Evolutionary conservation across 768 basidiomycete genomes (phyloP).

Genomic region (Naganishia randhawae): DNA sequence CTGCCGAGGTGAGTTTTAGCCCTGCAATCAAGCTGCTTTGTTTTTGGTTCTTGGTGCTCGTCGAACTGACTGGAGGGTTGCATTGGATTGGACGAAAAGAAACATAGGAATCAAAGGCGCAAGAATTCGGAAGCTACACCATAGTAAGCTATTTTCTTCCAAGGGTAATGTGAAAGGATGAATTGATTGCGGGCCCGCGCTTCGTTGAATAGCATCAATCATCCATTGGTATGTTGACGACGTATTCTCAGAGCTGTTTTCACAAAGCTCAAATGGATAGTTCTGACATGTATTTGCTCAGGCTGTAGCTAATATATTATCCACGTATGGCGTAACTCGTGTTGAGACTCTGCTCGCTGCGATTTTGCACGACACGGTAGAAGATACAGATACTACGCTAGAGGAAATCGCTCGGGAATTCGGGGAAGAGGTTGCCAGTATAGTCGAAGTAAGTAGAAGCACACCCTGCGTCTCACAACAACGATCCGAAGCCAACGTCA

Average conservation of each 20-base stretch:
- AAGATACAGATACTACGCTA: constrained; percentile 49
- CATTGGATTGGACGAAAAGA: constrained; percentile 29
- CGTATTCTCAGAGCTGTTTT: neutral
- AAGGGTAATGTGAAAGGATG: neutral
- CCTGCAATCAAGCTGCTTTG: too few species aligned
- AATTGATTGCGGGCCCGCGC: neutral
- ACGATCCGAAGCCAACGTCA: neutral
- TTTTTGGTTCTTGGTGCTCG: neutral
- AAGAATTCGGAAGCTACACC: constrained; percentile 48
- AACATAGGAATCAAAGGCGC: constrained; percentile 47
- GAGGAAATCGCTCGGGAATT: constrained; percentile 45
- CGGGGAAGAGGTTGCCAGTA: constrained; percentile 46
- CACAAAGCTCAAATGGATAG: neutral
- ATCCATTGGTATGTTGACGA: constrained; percentile 38
- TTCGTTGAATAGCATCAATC: constrained; percentile 39
- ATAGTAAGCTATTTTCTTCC: constrained; percentile 34
- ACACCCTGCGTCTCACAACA: neutral
- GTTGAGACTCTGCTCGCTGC: constrained; percentile 48
- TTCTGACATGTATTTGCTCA: constrained; percentile 2
- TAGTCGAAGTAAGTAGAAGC: constrained; percentile 40
- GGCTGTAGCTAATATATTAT: constrained; percentile 47
- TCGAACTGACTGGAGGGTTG: neutral
- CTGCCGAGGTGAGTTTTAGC: constrained; percentile 40
- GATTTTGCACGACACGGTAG: constrained; percentile 50
- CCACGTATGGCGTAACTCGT: constrained; percentile 44